Base-by-base conservation (phyloP, 495 filamentous ascomycete species). In the Penicillium steckii region DNA sequence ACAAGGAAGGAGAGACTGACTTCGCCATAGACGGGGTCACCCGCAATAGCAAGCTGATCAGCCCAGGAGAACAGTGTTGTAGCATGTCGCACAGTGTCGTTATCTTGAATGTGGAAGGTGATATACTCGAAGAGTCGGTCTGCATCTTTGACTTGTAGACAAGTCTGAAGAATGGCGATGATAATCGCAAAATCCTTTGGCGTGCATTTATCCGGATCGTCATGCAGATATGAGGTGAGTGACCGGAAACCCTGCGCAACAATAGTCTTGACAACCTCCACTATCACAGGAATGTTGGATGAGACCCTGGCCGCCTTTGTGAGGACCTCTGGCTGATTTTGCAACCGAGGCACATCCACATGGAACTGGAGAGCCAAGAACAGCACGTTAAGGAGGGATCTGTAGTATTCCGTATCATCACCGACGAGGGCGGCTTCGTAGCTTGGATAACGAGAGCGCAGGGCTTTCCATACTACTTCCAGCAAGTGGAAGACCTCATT, bases 11-110 rank as follows among this genome's bases (percentile, higher is more conserved):
- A 80, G 8, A 96, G 78, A 59, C 87, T 87, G 15, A 96, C 74
- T 59, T 97, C 91, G 55, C 90, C 95, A 71, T 96, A 97, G 38
- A 99, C 75, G n/a, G 94, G 95, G 56, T 98, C 93, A 24, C 85
- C 84, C 45, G 84, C 81, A 30, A 83, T 75, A 4, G 80, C 72
- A 12, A 81, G 78, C 54, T 85, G 84, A 67, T 97, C 90, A 13
- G 94, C 84, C 95, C 95, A 99, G 5, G 90, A 95, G 68, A 95
- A 97, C 44, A 99, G 78, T 10, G 88, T 89, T 13, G 86, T 85
- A 0, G 91, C 91, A 44, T 88, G 85, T 54, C 92, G 86, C n/a
- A 85, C 79, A 3, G 85, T 84, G 48, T 78, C 74, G 47, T 80
- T 77, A 29, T 84, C 77, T 10, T 78, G 65, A 48, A 94, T 82